These are phyloP conservation scores for Hibiscus trionum DNA, from an alignment of 345 rosid genomes.

Conservation along the genomic window DNA sequence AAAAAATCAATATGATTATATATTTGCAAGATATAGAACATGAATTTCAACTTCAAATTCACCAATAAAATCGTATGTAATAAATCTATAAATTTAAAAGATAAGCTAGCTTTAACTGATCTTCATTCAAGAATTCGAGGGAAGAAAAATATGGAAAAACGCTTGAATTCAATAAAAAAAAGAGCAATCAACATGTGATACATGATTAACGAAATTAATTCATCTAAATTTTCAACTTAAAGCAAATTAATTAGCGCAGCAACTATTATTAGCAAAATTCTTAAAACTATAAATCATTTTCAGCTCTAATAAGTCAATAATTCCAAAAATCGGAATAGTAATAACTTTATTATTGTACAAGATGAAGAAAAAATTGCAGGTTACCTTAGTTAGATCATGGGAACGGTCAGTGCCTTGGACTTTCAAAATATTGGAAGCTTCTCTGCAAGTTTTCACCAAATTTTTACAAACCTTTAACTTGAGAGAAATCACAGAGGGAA, in stretches of 20 bases:
- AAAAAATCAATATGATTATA: not conserved
- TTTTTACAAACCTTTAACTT: not conserved
- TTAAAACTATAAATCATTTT: not conserved
- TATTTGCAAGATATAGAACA: not conserved
- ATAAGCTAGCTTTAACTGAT: not conserved
- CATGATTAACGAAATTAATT: not conserved
- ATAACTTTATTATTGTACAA: not conserved
- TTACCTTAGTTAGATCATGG: slow-evolving; percentile 47
- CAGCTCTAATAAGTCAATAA: not conserved
- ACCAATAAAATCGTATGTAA: too few relatives aligned
- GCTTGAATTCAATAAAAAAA: not conserved
- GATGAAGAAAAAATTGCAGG: not conserved
- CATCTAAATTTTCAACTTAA: not conserved
- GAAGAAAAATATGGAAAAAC: not conserved
- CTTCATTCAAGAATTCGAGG: not conserved
- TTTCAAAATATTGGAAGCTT: slow-evolving; percentile 44
- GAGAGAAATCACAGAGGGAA: not conserved
- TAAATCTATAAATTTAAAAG: not conserved
- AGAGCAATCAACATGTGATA: not conserved
- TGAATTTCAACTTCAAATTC: not conserved
- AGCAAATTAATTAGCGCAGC: not conserved
- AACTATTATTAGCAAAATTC: not conserved
- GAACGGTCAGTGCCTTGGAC: slow-evolving; percentile 39
- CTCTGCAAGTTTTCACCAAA: slow-evolving; percentile 31
- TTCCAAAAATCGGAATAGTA: not conserved